Percentiles rank a stretch among this genome's conserved stretches.
phyloP scores from a whole-genome alignment of 305 asterid genomes.

The Solanum chacoense region DNA sequence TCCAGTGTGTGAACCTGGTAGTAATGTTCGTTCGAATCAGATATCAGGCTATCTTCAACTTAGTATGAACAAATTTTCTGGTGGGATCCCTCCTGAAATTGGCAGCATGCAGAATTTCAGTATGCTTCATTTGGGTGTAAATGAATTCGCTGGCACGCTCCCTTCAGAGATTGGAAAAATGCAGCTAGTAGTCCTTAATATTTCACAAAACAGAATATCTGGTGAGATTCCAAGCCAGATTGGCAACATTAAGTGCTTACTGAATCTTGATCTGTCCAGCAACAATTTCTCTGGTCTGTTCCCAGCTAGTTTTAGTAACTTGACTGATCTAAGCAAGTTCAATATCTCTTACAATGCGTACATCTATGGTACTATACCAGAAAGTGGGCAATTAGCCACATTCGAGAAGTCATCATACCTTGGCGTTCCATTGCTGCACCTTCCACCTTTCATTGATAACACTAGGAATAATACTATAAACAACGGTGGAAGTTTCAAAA shows the following conservation, averaged over 20 bases:
- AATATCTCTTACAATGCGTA: slow-evolving; percentile 75
- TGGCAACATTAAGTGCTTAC: slow-evolving; percentile 64
- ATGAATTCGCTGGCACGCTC: slow-evolving; percentile 45
- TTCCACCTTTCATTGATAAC: slow-evolving; percentile 61
- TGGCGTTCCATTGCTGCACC: slow-evolving; percentile 54
- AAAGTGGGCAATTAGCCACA: slow-evolving; percentile 62
- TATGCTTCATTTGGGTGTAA: slow-evolving; percentile 71
- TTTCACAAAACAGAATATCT: slow-evolving; percentile 45
- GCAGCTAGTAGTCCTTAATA: slow-evolving; percentile 62
- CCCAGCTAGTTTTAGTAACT: slow-evolving; percentile 51
- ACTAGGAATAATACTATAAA: slow-evolving; percentile 10
- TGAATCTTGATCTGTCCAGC: slow-evolving; percentile 66
- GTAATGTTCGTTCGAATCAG: slow-evolving; percentile 34
- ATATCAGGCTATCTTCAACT: slow-evolving; percentile 78
- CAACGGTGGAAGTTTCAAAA: not conserved
- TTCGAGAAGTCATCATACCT: slow-evolving; percentile 72
- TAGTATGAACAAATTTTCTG: slow-evolving; percentile 52
- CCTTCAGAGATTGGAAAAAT: slow-evolving; percentile 43
- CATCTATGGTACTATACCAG: slow-evolving; percentile 58
- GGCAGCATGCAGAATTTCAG: slow-evolving; percentile 74
- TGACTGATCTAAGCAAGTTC: slow-evolving; percentile 72
- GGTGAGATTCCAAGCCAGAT: slow-evolving; percentile 71
- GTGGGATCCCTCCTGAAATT: slow-evolving; percentile 55
- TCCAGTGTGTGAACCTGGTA: slow-evolving; percentile 57
- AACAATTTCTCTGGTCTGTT: slow-evolving; percentile 81